Percentiles rank a stretch among this genome's conserved stretches.
Conservation (phyloP, 2,329 filamentous ascomycete genomes). For the Apiospora phragmitis region DNA sequence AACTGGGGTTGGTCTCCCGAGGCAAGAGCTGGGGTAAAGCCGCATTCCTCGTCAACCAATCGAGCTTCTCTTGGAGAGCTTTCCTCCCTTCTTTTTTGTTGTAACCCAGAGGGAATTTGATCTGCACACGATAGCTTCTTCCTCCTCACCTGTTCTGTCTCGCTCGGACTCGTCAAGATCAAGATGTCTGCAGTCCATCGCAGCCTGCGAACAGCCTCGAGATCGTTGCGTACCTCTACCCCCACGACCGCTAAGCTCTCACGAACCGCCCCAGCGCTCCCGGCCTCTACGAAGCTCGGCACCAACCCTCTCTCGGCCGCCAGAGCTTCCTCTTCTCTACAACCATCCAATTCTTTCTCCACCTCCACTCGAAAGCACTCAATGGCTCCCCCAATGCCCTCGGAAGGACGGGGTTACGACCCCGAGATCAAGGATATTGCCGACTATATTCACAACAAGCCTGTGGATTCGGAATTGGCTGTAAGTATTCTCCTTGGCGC, state of each 20-base stretch:
- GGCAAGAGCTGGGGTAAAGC: constrained; percentile 7
- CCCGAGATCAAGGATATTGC: constrained; percentile 95
- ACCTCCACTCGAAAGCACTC: constrained; percentile 49
- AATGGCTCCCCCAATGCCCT: constrained; percentile 51
- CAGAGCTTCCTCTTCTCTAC: constrained; percentile 35
- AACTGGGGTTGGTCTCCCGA: background rate
- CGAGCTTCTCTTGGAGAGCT: background rate
- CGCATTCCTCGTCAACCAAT: background rate
- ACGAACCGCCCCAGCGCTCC: constrained; percentile 34
- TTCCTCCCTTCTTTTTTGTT: background rate
- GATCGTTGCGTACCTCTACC: constrained; percentile 51
- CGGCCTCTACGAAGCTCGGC: constrained; percentile 27
- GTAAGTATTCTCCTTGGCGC: constrained; percentile 54
- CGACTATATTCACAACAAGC: constrained; percentile 88
- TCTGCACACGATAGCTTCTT: background rate
- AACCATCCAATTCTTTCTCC: constrained; percentile 42
- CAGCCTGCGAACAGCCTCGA: constrained; percentile 55
- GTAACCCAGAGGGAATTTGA: background rate
- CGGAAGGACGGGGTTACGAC: constrained; percentile 69
- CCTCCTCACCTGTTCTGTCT: background rate
- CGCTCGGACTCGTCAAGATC: background rate
- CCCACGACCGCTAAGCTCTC: constrained; percentile 24
- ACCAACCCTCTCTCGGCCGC: constrained; percentile 24
- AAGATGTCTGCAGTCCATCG: constrained; percentile 56
- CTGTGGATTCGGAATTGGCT: constrained; percentile 87